Evolutionary conservation across 148 eudicot genomes (phyloP).

Genomic region (Vaccinium myrtillus): DNA sequence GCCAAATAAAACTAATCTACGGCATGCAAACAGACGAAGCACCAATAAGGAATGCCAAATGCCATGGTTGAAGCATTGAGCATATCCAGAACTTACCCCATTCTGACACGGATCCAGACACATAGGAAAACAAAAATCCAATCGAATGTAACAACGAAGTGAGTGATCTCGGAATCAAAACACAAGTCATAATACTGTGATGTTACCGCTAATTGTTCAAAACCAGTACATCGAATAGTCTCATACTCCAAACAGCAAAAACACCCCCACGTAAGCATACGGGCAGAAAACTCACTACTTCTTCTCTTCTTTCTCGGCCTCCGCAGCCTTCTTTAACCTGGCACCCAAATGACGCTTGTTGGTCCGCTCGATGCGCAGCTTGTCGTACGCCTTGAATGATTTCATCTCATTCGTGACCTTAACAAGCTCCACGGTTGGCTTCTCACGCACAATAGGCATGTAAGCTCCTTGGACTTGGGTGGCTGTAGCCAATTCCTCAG

Average conservation of each 20-base stretch:
- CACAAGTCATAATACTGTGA: not conserved
- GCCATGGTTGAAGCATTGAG: not conserved
- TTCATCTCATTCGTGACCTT: slow-evolving; percentile 58
- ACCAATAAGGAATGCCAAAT: not conserved
- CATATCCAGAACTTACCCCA: not conserved
- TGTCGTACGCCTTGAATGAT: slow-evolving; percentile 51
- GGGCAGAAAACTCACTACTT: slow-evolving; percentile 23
- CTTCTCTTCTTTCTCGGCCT: slow-evolving; percentile 60
- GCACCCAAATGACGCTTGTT: slow-evolving; percentile 44
- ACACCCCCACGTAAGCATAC: not conserved
- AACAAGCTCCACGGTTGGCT: slow-evolving; percentile 42
- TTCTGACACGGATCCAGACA: not conserved
- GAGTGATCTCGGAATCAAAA: not conserved
- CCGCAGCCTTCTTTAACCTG: slow-evolving; percentile 57
- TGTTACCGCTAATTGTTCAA: slow-evolving; percentile 8
- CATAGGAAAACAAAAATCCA: not conserved
- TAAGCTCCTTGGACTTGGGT: slow-evolving; percentile 51
- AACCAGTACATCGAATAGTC: not conserved
- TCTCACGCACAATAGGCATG: slow-evolving; percentile 50
- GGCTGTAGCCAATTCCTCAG: slow-evolving; percentile 62
- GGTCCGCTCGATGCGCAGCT: slow-evolving; percentile 42
- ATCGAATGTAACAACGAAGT: not conserved
- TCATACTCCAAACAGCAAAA: not conserved
- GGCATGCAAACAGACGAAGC: not conserved
- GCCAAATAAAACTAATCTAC: not conserved